phyloP scores from a whole-genome alignment of 192 early-diverging fungal species.

The Jimgerdemannia lactiflua region DNA sequence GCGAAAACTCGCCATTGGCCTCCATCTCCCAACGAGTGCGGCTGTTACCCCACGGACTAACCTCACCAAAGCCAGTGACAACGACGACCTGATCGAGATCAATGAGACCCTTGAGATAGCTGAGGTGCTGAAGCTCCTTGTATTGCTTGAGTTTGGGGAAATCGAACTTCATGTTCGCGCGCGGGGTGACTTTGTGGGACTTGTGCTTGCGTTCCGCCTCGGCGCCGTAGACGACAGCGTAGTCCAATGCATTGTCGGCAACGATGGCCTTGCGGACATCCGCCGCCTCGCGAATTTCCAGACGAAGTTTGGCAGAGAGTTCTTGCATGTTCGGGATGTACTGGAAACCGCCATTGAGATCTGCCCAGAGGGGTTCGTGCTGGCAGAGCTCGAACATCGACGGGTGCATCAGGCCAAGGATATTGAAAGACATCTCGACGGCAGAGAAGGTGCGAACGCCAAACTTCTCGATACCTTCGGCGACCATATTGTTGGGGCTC shows the following conservation, averaged over 20 bases:
- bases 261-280: conserved; percentile 85
- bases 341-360: conserved; percentile 89
- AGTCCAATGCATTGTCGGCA: conserved; percentile 74
- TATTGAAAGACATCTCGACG: conserved; percentile 93
- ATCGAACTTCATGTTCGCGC: conserved; percentile 83
- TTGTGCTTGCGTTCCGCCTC: conserved; percentile 61
- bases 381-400: conserved; percentile 70
- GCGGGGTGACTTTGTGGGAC: conserved; percentile 68
- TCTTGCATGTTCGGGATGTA: conserved; percentile 84
- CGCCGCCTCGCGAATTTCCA: conserved; percentile 77
- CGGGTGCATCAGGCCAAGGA: conserved; percentile 84
- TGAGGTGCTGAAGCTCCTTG: conserved; percentile 63
- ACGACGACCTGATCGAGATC: conserved; percentile 93
- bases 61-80: conserved; percentile 90
- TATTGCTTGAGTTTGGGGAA: conserved; percentile 69
- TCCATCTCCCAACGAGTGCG: conserved; percentile 98
- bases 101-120: conserved; percentile 68
- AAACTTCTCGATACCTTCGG: conserved; percentile 81
- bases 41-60: conserved; percentile 87
- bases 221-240: conserved; percentile 70
- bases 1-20: conserved; percentile 81
- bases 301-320: conserved; percentile 69
- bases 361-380: conserved; percentile 81
- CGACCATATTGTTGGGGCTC: conserved; percentile 86
- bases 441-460: conserved; percentile 92